Base-by-base conservation (phyloP, 73 alveolate species). In the Paramecium caudatum region DNA sequence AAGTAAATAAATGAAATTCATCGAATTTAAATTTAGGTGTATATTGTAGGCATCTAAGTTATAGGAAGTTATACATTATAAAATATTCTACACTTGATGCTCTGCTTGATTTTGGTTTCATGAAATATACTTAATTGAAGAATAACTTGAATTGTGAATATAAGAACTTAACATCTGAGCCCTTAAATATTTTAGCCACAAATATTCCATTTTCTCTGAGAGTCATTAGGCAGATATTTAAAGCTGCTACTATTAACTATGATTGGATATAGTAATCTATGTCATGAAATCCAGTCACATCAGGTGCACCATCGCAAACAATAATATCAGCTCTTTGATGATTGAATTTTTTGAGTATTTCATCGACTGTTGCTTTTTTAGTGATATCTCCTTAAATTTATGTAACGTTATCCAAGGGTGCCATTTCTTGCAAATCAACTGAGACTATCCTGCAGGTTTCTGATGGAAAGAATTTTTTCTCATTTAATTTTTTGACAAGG, bases 241-340 rank as follows among this genome's bases (percentile, higher is more conserved):
- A 90, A 5, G 99, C 97, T 48, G 98, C 98, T 82, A 98, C 93
- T 45, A 98, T 95, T 30, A 98, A 92, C 91, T 98, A 95, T 23
- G 95, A 96, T 91, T 98, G 96, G 74, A 98, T 92, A 91, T 94
- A 98, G 91, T 94, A 91, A 96, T 98, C 99, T 37, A 98, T 93
- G 90, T 98, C 99, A 91, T 96, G 98, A 85, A 95, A 94, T 5
- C 99, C 99, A 4, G 99, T 92, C 7, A 98, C 98, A 90, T 98
- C 99, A 32, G 99, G 99, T 13, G 99, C 99, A 10, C 99, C 99
- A 95, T 98, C 99, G 78, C 97, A 93, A 8, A 97, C 96, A 12
- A 98, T 97, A 23, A 98, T 93, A 74, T 98, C 97, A 5, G 97
- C 96, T 48, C 92, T 85, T 81, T 96, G 93, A 45, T 95, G 95